These are phyloP conservation scores for Moesziomyces sp. DNA, from an alignment of 1,284 basidiomycete species.

Conservation along the genomic window DNA sequence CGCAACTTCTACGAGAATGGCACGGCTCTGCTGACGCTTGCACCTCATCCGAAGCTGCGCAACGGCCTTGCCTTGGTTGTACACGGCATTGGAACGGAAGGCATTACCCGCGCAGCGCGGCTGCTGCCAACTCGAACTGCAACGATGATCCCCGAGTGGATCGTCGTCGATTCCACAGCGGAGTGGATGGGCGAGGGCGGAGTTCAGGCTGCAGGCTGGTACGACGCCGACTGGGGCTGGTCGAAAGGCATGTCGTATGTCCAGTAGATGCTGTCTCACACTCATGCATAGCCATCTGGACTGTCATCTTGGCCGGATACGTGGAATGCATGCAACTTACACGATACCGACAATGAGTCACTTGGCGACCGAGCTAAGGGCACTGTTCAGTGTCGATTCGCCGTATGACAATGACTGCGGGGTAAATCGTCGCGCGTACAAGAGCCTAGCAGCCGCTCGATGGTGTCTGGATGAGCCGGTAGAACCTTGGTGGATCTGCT, in stretches of 20 bases:
- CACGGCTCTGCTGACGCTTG: constrained; percentile 26
- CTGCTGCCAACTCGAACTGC: constrained; percentile 49
- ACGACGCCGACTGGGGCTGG: constrained; percentile 41
- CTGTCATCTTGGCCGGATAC: too few species aligned
- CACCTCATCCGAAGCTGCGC: constrained; percentile 10
- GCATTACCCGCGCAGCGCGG: constrained; percentile 36
- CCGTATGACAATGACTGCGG: too few species aligned
- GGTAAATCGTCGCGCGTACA: too few species aligned
- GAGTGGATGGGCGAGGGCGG: constrained; percentile 45
- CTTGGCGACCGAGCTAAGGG: too few species aligned
- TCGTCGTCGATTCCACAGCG: constrained; percentile 27
- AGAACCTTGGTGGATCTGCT: too few species aligned
- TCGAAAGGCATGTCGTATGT: constrained; percentile 43
- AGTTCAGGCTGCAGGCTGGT: constrained; percentile 49
- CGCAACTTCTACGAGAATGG: constrained; percentile 32
- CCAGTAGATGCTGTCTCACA: constrained; percentile 1
- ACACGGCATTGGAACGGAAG: constrained; percentile 26
- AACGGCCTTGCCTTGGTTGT: constrained; percentile 27
- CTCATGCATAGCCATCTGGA: too few species aligned
- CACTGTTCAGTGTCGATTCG: too few species aligned
- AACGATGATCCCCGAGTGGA: constrained; percentile 48
- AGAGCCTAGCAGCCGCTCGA: too few species aligned
- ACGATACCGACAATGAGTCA: too few species aligned
- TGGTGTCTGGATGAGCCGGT: too few species aligned
- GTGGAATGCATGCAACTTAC: too few species aligned